phyloP scores from a whole-genome alignment of 164 flowering plant genomes.

The Nymphaea thermarum region DNA sequence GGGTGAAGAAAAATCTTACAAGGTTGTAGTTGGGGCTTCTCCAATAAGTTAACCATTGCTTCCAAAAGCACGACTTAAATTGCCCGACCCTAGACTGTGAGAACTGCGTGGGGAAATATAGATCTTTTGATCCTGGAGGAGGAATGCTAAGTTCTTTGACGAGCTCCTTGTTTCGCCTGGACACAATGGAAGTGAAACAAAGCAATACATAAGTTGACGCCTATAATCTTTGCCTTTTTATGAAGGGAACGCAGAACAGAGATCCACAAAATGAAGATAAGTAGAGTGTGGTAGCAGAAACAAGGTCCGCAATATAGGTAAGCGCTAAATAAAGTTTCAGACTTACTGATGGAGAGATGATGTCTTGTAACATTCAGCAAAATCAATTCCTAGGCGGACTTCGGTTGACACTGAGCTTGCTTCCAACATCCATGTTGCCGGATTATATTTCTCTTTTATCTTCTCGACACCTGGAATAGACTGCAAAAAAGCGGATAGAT shows the following conservation, averaged over 20 bases:
- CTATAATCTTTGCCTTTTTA: no score
- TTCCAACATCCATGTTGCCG: slow-evolving; percentile 98
- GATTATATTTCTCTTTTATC: slow-evolving; percentile 74
- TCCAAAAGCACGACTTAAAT: slow-evolving; percentile 92
- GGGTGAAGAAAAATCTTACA: slow-evolving; percentile 60
- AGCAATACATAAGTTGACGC: not conserved
- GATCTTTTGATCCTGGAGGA: slow-evolving; percentile 56
- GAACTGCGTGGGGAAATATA: slow-evolving; percentile 54
- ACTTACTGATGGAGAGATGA: slow-evolving; percentile 72
- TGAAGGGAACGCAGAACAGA: not conserved
- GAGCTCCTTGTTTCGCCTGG: slow-evolving; percentile 64
- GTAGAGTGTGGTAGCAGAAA: not conserved
- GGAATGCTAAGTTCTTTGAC: slow-evolving; percentile 69
- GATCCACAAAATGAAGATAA: not conserved
- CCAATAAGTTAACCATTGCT: slow-evolving; percentile 94
- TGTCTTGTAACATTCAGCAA: slow-evolving; percentile 63
- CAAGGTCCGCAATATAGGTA: no score
- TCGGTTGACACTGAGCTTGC: slow-evolving; percentile 83
- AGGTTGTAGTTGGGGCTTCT: slow-evolving; percentile 93
- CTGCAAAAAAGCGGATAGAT: slow-evolving; percentile 16
- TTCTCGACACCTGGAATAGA: slow-evolving; percentile 65
- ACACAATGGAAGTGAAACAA: not conserved
- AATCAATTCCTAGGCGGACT: slow-evolving; percentile 61
- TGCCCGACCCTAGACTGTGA: slow-evolving; percentile 73
- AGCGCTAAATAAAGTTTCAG: not conserved